Base-by-base conservation (phyloP, 257 asterid genomes). In the Striga asiatica region DNA sequence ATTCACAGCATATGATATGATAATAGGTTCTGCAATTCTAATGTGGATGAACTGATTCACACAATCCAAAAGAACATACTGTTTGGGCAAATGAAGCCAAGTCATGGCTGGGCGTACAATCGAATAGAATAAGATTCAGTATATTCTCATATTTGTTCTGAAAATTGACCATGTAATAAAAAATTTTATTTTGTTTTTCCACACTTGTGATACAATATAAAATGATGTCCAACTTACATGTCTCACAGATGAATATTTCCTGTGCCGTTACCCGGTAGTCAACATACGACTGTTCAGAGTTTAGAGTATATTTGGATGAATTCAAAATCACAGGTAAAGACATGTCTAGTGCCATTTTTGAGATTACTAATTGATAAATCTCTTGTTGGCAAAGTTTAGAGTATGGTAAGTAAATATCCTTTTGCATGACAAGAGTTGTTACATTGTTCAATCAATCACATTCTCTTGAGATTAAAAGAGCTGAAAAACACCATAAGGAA, bases 41-140 rank as follows among this genome's bases (percentile, higher is more conserved):
- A 71, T 10, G 78, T 69, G 3, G 71, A 71, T 45, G 76, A 70
- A 65, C 68, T 83, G 3, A 74, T 83, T 0, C 54, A 65, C 31
- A 70, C 82, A 12, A 75, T 89, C 34, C 76, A 83, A 21, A 73
- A 65, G 71, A 86, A 89, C 78, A 79, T 86, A 18, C 68, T 3
- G 84, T 59, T 38, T 89, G 96, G 98, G 82, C 85, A 0, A 79
- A 75, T 48, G 78, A 77, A 77, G 82, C 73, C 2, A 71, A 80
- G 41, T 69, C 82, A 41, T 89, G 95, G 98, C 17, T 81, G 86
- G 89, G 95, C 96, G 12, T 89, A 89, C 42, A 81, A 81, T 71
- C 93, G 84, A 24, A 96, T 81, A 1, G 55, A 24, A 1, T 77
- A 83, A 55, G 81, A 46, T 51, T 79, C 98, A 1, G 73, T 68